These are phyloP conservation scores for Sarcocystis neurona DNA, from an alignment of 169 alveolate species.

Conservation along the genomic window DNA sequence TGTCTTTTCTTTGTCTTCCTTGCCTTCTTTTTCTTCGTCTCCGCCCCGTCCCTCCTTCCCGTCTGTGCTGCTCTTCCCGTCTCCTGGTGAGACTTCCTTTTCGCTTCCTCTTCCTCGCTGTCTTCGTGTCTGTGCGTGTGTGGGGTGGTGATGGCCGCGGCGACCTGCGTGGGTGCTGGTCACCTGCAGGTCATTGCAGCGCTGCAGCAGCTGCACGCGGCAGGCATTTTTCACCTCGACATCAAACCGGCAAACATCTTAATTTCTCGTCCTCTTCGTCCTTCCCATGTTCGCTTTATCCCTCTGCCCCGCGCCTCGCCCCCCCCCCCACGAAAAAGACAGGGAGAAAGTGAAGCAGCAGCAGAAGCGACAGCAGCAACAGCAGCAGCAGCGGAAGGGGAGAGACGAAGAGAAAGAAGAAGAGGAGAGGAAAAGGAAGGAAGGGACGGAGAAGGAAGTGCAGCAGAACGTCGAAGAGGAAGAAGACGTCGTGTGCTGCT, in stretches of 20 bases:
- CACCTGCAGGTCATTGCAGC: not conserved
- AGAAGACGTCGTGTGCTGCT: no score
- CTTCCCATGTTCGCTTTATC: not conserved
- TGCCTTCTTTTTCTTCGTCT: no score
- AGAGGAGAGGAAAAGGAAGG: not conserved
- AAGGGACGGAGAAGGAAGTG: not conserved
- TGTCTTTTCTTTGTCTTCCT: no score
- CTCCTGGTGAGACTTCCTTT: no score
- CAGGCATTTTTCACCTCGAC: conserved; percentile 10
- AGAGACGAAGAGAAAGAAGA: not conserved
- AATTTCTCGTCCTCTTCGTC: not conserved
- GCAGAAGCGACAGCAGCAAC: not conserved
- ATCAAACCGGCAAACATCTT: conserved; percentile 18
- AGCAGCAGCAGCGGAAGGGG: not conserved
- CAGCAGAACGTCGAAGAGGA: no score
- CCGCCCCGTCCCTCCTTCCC: no score
- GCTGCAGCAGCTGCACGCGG: not conserved
- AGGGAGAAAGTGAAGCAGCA: not conserved
- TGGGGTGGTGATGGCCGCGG: not conserved
- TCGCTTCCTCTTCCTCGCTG: no score
- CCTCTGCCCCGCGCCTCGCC: no score
- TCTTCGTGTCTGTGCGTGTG: no score
- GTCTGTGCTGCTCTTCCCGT: no score
- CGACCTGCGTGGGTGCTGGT: not conserved
- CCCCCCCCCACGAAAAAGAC: no score